Conservation (phyloP, 2,329 filamentous ascomycete genomes). For the Apiospora aurea region DNA sequence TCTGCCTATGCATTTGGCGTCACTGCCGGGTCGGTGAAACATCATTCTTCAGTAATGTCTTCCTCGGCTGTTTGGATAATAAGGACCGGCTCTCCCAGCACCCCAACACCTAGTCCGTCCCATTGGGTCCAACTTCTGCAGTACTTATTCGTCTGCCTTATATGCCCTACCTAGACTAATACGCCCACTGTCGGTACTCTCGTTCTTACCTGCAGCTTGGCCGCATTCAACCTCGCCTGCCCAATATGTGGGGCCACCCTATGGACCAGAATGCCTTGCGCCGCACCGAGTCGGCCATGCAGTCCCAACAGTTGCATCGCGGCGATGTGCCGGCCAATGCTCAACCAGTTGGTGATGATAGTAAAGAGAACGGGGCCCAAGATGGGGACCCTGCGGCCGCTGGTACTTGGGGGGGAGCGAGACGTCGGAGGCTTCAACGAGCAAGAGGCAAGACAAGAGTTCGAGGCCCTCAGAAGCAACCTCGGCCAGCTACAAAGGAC, state of each 20-base stretch:
- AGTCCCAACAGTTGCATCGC: slow-evolving; percentile 36
- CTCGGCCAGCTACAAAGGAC: slow-evolving; percentile 45
- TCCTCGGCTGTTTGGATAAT: background rate
- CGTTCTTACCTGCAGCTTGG: background rate
- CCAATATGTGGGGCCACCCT: slow-evolving; percentile 43
- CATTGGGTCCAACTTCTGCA: background rate
- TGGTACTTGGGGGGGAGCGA: slow-evolving; percentile 49
- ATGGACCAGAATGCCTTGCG: slow-evolving; percentile 43
- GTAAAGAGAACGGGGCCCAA: slow-evolving; percentile 13
- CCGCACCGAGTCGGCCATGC: slow-evolving; percentile 41
- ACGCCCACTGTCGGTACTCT: background rate
- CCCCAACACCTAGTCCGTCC: too few relatives aligned
- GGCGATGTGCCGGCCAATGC: slow-evolving; percentile 34
- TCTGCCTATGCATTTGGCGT: background rate
- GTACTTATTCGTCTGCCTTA: background rate
- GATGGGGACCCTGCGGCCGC: slow-evolving; percentile 29
- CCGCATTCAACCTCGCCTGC: background rate
- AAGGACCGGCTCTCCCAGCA: slow-evolving; percentile 3
- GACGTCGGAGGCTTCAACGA: slow-evolving; percentile 45
- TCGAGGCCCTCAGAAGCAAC: slow-evolving; percentile 45
- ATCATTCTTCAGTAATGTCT: slow-evolving; percentile 18
- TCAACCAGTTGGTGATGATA: slow-evolving; percentile 23
- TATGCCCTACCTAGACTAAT: background rate
- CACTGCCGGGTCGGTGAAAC: background rate
- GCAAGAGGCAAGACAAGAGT: slow-evolving; percentile 44